phyloP scores from a whole-genome alignment of 768 basidiomycete species.

The Phylloporus arenicola region DNA sequence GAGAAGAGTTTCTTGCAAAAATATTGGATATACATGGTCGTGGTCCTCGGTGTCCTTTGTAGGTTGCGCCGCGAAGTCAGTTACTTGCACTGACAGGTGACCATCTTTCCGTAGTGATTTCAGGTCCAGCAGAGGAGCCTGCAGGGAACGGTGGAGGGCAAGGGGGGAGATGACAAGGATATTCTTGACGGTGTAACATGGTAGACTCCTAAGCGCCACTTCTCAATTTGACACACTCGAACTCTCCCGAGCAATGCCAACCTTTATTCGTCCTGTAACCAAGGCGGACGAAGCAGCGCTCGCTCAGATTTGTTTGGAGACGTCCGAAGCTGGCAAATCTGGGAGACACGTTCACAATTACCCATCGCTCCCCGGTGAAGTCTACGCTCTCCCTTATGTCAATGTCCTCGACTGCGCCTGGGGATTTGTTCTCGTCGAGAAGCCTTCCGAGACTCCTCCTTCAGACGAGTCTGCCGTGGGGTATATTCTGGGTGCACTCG shows the following conservation, averaged over 20 bases:
- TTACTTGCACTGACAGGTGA: neutral
- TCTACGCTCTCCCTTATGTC: constrained; percentile 74
- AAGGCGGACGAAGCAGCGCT: constrained; percentile 51
- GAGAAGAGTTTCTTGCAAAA: constrained; percentile 84
- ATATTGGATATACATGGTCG: constrained; percentile 82
- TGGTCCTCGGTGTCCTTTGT: constrained; percentile 55
- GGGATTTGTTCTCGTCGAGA: constrained; percentile 69
- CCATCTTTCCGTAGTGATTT: constrained; percentile 17
- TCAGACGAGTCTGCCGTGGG: constrained; percentile 52
- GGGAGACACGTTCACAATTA: constrained; percentile 58
- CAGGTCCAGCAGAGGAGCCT: constrained; percentile 28
- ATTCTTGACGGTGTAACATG: too few relatives aligned
- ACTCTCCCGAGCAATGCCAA: constrained; percentile 22
- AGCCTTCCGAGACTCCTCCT: constrained; percentile 16
- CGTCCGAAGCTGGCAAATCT: constrained; percentile 64
- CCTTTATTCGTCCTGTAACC: constrained; percentile 52
- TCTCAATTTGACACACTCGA: neutral
- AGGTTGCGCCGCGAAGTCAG: constrained; percentile 25
- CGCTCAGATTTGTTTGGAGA: constrained; percentile 69
- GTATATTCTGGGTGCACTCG: constrained; percentile 62
- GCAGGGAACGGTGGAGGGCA: constrained; percentile 16
- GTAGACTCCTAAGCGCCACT: too few relatives aligned
- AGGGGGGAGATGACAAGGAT: constrained; percentile 22
- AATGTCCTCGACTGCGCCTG: constrained; percentile 55
- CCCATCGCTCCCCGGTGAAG: constrained; percentile 61